Evolutionary conservation across 139 green algal species (phyloP).

Genomic region (Astrephomene gubernaculifera): DNA sequence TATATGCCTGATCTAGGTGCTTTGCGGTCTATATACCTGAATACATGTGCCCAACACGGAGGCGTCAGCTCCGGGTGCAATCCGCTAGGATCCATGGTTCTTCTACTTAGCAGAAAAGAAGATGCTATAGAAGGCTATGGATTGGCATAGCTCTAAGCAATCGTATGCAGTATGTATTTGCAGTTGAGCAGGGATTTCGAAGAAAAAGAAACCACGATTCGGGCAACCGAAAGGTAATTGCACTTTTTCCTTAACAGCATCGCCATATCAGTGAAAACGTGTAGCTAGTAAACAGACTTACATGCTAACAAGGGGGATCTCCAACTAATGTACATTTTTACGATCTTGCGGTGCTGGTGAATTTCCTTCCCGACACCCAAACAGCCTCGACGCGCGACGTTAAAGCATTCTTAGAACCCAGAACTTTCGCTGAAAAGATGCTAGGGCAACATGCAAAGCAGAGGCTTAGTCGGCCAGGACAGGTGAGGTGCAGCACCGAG

Average conservation of each 20-base stretch:
- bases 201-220: not conserved
- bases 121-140: too few species aligned
- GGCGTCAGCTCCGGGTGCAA: not conserved
- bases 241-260: too few species aligned
- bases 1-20: not conserved
- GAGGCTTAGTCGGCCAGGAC: not conserved
- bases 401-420: not conserved
- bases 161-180: not conserved
- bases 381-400: not conserved
- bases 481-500: not conserved
- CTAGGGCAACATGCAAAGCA: not conserved
- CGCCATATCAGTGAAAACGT: too few species aligned
- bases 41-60: slow-evolving; percentile 18
- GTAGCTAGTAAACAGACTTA: too few species aligned
- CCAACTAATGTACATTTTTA: too few species aligned
- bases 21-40: slow-evolving; percentile 1
- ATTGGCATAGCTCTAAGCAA: too few species aligned
- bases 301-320: too few species aligned
- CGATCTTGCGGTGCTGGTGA: not conserved
- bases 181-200: not conserved
- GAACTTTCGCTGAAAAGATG: not conserved
- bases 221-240: not conserved
- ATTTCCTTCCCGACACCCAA: not conserved
- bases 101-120: not conserved
- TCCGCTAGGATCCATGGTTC: not conserved